Base-by-base conservation (phyloP, 2,329 filamentous ascomycete genomes). In the Xylariales sp. region DNA sequence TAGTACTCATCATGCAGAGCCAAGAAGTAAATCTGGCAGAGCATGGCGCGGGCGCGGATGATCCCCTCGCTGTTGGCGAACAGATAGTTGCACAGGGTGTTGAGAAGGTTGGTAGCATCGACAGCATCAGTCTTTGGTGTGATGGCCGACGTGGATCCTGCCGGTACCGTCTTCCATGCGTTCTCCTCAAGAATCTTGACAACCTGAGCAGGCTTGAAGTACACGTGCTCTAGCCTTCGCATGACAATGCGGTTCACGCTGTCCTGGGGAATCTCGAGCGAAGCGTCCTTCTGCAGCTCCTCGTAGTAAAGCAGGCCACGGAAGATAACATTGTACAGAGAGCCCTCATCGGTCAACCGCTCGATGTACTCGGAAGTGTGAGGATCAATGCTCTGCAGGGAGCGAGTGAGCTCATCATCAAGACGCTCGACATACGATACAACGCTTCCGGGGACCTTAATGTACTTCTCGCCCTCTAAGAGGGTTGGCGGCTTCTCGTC, bases 321-420 rank as follows among this genome's bases (percentile, higher is more conserved):
- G 60, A 96, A 84, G 61, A 98, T 87, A 65, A 88, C 85, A 65
- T 88, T 89, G 73, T 98, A 98, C 36, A 98, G 74, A 33, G 83
- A 72, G 46, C 84, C 85, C 70, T 98, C 93, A 55, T 98, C 93
- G 39, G 86, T 85, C 43, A 98, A 71, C 42, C 94, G 81, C 61
- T 98, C 93, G 45, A 98, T 95, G 60, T 98, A 98, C 69, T 98
- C 93, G 20, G 93, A 93, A 28, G 93, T 98, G 68, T 98, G 93
- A 40, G 93, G 94, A 61, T 98, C 93, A 57, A 98, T 96, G 65
- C 84, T 87, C 66, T 98, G 93, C 37, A 98, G 76, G n/a, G 93
- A 96, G 53, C 93, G 84, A 44, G 88, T 95, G 47, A 98, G 86
- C 70, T 98, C 94, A 57, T 98, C 93, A 56, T 98, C 93, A 15